Evolutionary conservation across 345 rosid species (phyloP), one percentile per base, ranked within the genome.

Genomic region (Lepidium didymum): DNA sequence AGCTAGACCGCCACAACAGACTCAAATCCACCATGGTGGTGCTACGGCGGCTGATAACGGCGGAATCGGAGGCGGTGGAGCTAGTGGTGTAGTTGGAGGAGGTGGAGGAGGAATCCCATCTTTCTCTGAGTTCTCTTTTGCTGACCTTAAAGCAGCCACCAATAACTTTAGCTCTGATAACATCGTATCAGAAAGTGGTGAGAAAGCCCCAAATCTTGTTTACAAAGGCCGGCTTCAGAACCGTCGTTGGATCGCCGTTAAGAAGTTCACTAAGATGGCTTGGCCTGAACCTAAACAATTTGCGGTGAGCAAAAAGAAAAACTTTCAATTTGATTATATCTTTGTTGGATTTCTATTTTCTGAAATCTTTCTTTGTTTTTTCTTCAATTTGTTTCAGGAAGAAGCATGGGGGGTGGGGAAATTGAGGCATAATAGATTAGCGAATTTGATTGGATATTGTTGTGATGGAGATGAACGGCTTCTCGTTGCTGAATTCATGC

Each of bases 401-500:
- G 99, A 95, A 69, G 98, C 97, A 6, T 71, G 86, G 84, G 86
- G 88, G 21, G 96, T 91, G 4, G 99, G 98, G 78, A 91, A 89
- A 72, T 69, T 95, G 77, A 85, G 94, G 68, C 96, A 91, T 70
- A 82, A 69, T 60, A 83, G 88, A 66, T 71, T 95, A 42, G 97
- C 97, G 4, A 95, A 87, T 83, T 88, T 95, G 85, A 89, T 91
- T 66, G 99, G 99, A 7, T 95, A 91, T 46, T 95, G 96, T 85
- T 87, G 92, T 72, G 96, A 91, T 78, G 98, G 92, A 44, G 98
- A 91, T 67, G 97, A 95, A 65, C 84, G 99, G 81, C 83, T 95
- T 70, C 98, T 95, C 60, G 96, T 95, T 68, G 98, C 99, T 53
- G 97, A 95, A 75, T 89, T 77, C 80, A 89, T 95, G 99, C 90